These are phyloP conservation scores for Mycogone perniciosa DNA, from an alignment of 2,329 filamentous ascomycete genomes.

Conservation along the genomic window DNA sequence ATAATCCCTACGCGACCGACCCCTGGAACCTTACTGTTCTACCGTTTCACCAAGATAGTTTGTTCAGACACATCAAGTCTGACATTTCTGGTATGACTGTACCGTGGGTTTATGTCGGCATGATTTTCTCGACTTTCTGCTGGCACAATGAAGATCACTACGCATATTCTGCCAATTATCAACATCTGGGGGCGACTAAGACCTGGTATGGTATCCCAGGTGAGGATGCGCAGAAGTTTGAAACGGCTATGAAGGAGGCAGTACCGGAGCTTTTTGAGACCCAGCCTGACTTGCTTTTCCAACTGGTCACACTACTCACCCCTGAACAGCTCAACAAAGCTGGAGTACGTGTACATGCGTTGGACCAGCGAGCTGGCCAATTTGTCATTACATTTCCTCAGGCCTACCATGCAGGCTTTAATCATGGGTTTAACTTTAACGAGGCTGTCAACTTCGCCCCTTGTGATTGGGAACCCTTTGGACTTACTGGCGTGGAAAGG, in stretches of 20 bases:
- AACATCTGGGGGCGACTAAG: conserved; percentile 96
- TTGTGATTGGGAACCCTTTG: conserved; percentile 88
- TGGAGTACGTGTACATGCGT: conserved; percentile 83
- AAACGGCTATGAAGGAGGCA: conserved; percentile 88
- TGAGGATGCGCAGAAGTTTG: conserved; percentile 89
- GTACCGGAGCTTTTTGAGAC: conserved; percentile 96
- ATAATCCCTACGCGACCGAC: conserved; percentile 79
- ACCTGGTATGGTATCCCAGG: conserved; percentile 98
- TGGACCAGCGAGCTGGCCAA: conserved; percentile 94
- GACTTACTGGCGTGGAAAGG: conserved; percentile 77
- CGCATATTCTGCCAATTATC: conserved; percentile 95
- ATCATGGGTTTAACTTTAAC: conserved; percentile 98
- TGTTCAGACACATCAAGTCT: conserved; percentile 96
- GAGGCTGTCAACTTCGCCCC: conserved; percentile 98
- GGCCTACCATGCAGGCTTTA: conserved; percentile 96
- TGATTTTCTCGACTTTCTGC: conserved; percentile 99
- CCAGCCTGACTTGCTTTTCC: conserved; percentile 91
- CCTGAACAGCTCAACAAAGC: conserved; percentile 90
- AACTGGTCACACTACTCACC: conserved; percentile 91
- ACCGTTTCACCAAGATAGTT: conserved; percentile 80
- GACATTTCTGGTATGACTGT: conserved; percentile 99
- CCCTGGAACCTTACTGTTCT: conserved; percentile 95
- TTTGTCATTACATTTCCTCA: conserved; percentile 96
- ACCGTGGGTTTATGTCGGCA: conserved; percentile 97
- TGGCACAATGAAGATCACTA: conserved; percentile 99